phyloP scores from a whole-genome alignment of 2,329 filamentous ascomycete species.

The Aspergillus ruber region DNA sequence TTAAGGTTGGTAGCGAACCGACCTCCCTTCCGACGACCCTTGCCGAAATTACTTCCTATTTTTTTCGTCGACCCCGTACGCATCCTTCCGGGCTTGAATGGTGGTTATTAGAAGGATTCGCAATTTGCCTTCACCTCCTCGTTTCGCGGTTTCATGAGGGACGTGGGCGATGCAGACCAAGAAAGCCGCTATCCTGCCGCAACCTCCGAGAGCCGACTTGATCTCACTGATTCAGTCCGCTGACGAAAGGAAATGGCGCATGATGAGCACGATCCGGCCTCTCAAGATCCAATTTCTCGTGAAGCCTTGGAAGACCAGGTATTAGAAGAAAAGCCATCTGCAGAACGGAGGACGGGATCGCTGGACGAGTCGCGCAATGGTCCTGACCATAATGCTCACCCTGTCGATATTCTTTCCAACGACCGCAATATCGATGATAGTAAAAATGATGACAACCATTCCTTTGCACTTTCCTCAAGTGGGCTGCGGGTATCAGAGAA shows the following conservation, averaged over 20 bases:
- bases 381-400: constrained; percentile 15
- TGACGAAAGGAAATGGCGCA: constrained; percentile 25
- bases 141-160: constrained; percentile 5
- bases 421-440: constrained; percentile 1
- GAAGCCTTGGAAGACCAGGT: constrained; percentile 16
- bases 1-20: not conserved
- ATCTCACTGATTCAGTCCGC: constrained; percentile 12
- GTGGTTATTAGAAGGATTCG: not conserved
- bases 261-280: constrained; percentile 20
- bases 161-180: constrained; percentile 21
- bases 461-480: constrained; percentile 14
- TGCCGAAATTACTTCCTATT: not conserved
- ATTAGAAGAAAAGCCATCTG: constrained; percentile 14
- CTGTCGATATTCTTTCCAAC: constrained; percentile 12
- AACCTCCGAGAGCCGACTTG: constrained; percentile 16
- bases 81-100: not conserved
- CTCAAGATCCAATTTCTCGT: constrained; percentile 13
- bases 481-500: constrained; percentile 13
- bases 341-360: constrained; percentile 9
- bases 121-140: not conserved
- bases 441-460: not conserved
- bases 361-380: constrained; percentile 6
- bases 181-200: constrained; percentile 11
- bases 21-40: constrained; percentile 1
- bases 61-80: too few relatives aligned